These are phyloP conservation scores for Aurinia saxatilis DNA, from an alignment of 345 rosid species.

Conservation along the genomic window DNA sequence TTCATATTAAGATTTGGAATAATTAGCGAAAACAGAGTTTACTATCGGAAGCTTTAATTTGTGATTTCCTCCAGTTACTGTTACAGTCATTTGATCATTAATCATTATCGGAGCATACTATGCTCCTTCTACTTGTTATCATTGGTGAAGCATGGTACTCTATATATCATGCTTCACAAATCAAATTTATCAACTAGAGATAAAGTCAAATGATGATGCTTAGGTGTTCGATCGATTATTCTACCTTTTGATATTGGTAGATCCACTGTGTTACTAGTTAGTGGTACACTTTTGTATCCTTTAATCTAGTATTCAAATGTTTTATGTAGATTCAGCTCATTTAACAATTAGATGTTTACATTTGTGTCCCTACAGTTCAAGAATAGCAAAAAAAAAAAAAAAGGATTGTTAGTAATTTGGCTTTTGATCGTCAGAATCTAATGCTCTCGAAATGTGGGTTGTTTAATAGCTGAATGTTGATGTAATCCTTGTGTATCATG, in stretches of 20 bases:
- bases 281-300: background rate
- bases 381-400: too few relatives aligned
- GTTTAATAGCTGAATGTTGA: background rate
- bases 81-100: background rate
- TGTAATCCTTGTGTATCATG: background rate
- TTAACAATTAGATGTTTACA: background rate
- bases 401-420: background rate
- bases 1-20: too few relatives aligned
- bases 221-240: conserved; percentile 12
- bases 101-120: background rate
- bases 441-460: background rate
- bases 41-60: background rate
- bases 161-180: conserved; percentile 2
- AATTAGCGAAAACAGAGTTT: conserved; percentile 1
- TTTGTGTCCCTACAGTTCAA: too few relatives aligned
- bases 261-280: background rate
- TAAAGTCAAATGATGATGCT: background rate
- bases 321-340: conserved; percentile 5
- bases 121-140: background rate
- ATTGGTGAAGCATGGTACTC: background rate
- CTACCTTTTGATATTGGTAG: background rate
- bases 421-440: background rate
- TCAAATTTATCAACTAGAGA: background rate
- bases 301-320: background rate
- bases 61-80: background rate